phyloP scores from a whole-genome alignment of 108 stramenopile species.

The Chaetoceros tenuissimus region DNA sequence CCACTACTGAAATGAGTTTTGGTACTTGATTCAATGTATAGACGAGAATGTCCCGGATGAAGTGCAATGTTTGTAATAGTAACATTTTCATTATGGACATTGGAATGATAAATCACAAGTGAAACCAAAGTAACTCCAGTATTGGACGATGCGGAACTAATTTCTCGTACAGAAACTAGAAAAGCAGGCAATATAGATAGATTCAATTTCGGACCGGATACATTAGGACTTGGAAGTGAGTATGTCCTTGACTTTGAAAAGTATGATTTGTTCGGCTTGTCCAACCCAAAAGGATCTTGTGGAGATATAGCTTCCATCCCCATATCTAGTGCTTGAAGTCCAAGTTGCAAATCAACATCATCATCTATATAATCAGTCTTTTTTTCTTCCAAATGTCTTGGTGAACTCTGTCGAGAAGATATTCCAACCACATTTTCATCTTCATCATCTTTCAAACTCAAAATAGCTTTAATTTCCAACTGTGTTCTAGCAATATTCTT shows the following conservation, averaged over 20 bases:
- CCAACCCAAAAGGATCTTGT: neutral
- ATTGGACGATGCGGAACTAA: conserved; percentile 1
- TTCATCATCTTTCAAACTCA: no score
- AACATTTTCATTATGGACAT: conserved; percentile 48
- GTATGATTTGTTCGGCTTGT: neutral
- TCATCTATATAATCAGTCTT: no score
- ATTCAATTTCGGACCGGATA: neutral
- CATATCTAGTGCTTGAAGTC: neutral
- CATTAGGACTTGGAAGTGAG: neutral
- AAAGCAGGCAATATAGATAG: neutral
- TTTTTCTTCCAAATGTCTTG: no score
- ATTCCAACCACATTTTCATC: no score
- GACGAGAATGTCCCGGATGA: conserved; percentile 70
- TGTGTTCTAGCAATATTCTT: no score
- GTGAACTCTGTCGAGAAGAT: no score
- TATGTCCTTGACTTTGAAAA: neutral
- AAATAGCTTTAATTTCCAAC: no score
- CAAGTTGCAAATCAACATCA: neutral
- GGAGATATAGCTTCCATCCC: neutral
- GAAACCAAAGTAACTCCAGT: conserved; percentile 58
- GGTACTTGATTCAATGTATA: no score
- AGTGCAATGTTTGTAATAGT: conserved; percentile 70
- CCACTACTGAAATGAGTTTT: neutral
- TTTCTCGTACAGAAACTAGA: neutral
- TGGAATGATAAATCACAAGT: conserved; percentile 64